Evolutionary conservation across 1,284 basidiomycete species (phyloP).

Genomic region (Leccinum variabile): DNA sequence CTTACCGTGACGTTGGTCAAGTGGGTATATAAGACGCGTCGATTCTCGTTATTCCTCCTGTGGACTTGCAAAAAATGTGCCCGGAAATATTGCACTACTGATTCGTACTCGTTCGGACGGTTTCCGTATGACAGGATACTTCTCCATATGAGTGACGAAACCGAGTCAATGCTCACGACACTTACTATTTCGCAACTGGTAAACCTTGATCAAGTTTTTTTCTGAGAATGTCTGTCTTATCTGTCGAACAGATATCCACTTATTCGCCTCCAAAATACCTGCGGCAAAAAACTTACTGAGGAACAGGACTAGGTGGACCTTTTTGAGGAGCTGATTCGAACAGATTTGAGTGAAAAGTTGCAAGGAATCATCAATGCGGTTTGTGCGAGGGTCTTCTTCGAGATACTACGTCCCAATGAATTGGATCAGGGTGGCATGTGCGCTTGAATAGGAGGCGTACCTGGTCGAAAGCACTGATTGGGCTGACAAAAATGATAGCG

Average conservation of each 20-base stretch:
- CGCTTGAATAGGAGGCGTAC: conserved; percentile 35
- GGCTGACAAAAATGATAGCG: conserved; percentile 83
- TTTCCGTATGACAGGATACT: conserved; percentile 83
- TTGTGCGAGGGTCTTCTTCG: conserved; percentile 79
- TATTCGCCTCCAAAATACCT: conserved; percentile 8
- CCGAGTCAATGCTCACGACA: not conserved
- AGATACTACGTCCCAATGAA: conserved; percentile 54
- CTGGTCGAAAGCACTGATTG: conserved; percentile 86
- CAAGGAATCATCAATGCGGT: conserved; percentile 80
- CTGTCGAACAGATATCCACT: conserved; percentile 37
- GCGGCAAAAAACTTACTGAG: conserved; percentile 52
- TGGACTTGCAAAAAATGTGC: conserved; percentile 83
- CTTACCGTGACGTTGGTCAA: conserved; percentile 76
- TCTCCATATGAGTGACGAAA: conserved; percentile 15
- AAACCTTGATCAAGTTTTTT: conserved; percentile 66
- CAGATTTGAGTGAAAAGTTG: conserved; percentile 83
- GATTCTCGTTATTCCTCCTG: conserved; percentile 72
- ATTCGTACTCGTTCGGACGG: conserved; percentile 74
- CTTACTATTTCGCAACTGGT: conserved; percentile 76
- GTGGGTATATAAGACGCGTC: conserved; percentile 75
- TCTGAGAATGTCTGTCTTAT: conserved; percentile 75
- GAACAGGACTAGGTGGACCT: conserved; percentile 76
- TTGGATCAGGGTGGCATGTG: not conserved
- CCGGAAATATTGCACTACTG: conserved; percentile 78
- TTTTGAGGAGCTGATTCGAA: conserved; percentile 75